These are phyloP conservation scores for Eudorina sp. DNA, from an alignment of 139 green algal genomes.

Conservation along the genomic window DNA sequence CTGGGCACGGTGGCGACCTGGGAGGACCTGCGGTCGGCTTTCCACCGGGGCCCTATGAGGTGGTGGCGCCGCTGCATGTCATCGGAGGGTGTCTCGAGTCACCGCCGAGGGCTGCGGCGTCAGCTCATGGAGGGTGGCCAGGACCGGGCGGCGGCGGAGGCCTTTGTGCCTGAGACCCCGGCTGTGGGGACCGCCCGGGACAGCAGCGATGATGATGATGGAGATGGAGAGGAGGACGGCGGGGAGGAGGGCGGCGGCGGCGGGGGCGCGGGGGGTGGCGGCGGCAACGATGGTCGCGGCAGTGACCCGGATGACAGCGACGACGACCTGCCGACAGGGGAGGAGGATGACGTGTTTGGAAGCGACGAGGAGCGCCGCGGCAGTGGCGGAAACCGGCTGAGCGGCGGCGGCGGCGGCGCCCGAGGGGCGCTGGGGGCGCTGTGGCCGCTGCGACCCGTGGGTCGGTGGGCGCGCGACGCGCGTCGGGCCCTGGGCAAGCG, in stretches of 20 bases:
- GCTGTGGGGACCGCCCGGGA: neutral
- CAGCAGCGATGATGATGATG: neutral
- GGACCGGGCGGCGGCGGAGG: neutral
- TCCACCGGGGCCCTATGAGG: constrained; percentile 18
- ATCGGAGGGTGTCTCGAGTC: neutral
- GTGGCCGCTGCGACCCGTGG: neutral
- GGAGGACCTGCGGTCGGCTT: constrained; percentile 24
- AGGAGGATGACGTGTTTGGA: too few relatives aligned
- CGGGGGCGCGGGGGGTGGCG: too few relatives aligned
- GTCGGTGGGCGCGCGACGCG: neutral
- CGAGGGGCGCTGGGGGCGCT: neutral
- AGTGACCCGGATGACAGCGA: neutral
- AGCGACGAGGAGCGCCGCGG: neutral
- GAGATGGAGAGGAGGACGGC: neutral
- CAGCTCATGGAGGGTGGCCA: constrained; percentile 12
- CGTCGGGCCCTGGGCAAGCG: neutral
- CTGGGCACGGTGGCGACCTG: constrained; percentile 27
- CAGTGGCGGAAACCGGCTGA: too few relatives aligned
- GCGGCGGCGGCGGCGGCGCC: neutral
- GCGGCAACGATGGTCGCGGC: neutral
- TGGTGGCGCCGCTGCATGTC: constrained; percentile 39
- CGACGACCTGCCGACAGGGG: too few relatives aligned
- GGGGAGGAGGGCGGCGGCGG: neutral
- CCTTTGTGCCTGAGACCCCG: constrained; percentile 17
- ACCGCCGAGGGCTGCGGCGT: constrained; percentile 12